Conservation (phyloP, 2,329 filamentous ascomycete species). For the Fonsecaea monophora region DNA sequence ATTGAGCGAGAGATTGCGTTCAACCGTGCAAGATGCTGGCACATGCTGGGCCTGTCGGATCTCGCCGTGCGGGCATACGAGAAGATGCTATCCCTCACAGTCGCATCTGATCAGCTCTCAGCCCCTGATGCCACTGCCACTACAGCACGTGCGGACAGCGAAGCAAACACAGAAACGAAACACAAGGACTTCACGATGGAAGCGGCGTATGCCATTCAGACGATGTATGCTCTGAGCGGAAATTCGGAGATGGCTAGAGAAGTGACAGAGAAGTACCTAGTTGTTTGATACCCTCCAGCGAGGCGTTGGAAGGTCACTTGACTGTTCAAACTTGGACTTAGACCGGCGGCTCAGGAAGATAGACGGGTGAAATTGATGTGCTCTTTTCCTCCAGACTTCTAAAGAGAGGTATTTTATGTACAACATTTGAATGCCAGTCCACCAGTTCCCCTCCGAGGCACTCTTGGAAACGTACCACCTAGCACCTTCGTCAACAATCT, state of each 20-base stretch:
- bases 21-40: slow-evolving; percentile 78
- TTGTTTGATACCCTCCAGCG: slow-evolving; percentile 47
- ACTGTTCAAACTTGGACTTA: not conserved
- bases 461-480: too few species aligned
- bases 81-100: slow-evolving; percentile 56
- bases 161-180: slow-evolving; percentile 1
- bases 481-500: not conserved
- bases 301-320: not conserved
- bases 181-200: slow-evolving; percentile 70
- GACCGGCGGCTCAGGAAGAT: not conserved
- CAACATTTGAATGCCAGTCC: slow-evolving; percentile 22
- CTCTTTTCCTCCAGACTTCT: slow-evolving; percentile 11
- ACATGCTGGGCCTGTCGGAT: slow-evolving; percentile 74
- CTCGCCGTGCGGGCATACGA: slow-evolving; percentile 77
- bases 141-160: not conserved
- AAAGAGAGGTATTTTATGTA: slow-evolving; percentile 32
- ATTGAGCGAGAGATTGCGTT: slow-evolving; percentile 71
- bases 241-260: slow-evolving; percentile 66
- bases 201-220: slow-evolving; percentile 76
- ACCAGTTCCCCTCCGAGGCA: not conserved
- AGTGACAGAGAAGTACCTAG: slow-evolving; percentile 67
- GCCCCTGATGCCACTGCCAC: not conserved
- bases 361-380: not conserved
- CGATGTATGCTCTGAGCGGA: slow-evolving; percentile 69
- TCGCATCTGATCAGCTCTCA: not conserved